Evolutionary conservation across 495 filamentous ascomycete genomes (phyloP), one percentile per base, ranked within the genome.

Genomic region (Thermochaetoides thermophila): DNA sequence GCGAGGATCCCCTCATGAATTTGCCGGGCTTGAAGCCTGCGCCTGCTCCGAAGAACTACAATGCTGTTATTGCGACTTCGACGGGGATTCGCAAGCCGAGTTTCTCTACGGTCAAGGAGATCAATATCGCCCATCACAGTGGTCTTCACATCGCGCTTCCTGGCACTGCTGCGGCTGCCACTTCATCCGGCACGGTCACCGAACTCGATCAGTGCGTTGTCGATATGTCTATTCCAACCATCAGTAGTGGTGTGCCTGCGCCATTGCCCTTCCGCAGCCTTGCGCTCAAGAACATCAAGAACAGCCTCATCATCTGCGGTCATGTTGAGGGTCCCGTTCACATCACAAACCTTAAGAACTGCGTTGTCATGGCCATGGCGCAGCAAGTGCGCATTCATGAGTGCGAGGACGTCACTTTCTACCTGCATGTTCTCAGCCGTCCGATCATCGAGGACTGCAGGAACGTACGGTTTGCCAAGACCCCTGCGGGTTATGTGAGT

Each of bases 391-490:
- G 91, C 12, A 84, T 99, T 64, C 91, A 99, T 43, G 74, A 85
- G 34, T 89, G 81, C 47, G 61, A 59, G 18, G 66, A 81, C 32
- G 76, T 84, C 8, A 74, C 81, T 37, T 60, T 99, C 21, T 96
- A 94, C 52, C 63, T 96, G 27, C 71, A 74, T 34, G 84, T 79
- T 45, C 59, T 64, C 1, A 89, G 82, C 46, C 73, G 81, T 35
- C 91, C 91, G 2, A 92, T 99, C 41, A 87, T 99, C 31, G 91
- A 99, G 52, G 78, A 84, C 40, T 95, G 86, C 45, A 69, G 55
- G 23, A 65, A 64, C 27, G 66, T 99, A 46, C 62, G 76, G 23
- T 96, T 97, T 53, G 76, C 81, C 6, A 72, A 78, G 16, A 61
- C 87, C 16, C 81, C 81, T 0, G 59, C 60, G 31, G 52, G 53